Base-by-base conservation (phyloP, 805 yeast species). In the Debaryomyces prosopidis region DNA sequence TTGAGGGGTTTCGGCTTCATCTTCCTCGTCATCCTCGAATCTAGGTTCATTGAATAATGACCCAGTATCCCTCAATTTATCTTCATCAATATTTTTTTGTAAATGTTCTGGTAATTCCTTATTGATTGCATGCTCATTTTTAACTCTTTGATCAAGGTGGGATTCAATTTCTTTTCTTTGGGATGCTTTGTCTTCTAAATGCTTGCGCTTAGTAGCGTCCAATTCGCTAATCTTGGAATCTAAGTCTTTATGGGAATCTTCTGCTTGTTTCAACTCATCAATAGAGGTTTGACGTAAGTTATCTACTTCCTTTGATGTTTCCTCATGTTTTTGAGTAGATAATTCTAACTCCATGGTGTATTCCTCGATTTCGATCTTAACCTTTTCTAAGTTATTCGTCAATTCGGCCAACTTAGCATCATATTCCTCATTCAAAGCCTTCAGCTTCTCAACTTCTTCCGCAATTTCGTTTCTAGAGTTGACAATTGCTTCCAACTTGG, bases 71-170 rank as follows among this genome's bases (percentile, higher is more conserved):
- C 62, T 60, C 31, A 71, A 55, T 47, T 62, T 61, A 38, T 51
- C 48, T 48, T 71, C 76, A 47, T 69, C 62, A 11, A 72, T 53
- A 4, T 62, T 61, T 14, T 46, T 59, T 47, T 66, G 70, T 55
- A 80, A 65, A 60, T 80, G 85, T 40, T 75, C 81, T 10, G 85
- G 85, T 49, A 77, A 70, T 45, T 69, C 76, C 11, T 52, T 58
- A 53, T 79, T 78, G 53, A 80, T 76, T 44, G 66, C 69, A 54
- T 69, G 74, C 52, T 74, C 80, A 41, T 76, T 78, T 40, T 63
- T 79, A 64, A 72, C 71, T 51, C 59, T 57, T 26, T 63, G 62
- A 18, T 66, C 68, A 30, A 71, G 50, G 5, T 56, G 58, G 12
- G 45, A 45, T 46, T 57, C 53, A 45, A 72, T 71, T 28, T 62